Percentiles rank a stretch among this genome's conserved stretches.
Evolutionary conservation across 768 basidiomycete genomes (phyloP).

Genomic region (Leccinellum luteum): DNA sequence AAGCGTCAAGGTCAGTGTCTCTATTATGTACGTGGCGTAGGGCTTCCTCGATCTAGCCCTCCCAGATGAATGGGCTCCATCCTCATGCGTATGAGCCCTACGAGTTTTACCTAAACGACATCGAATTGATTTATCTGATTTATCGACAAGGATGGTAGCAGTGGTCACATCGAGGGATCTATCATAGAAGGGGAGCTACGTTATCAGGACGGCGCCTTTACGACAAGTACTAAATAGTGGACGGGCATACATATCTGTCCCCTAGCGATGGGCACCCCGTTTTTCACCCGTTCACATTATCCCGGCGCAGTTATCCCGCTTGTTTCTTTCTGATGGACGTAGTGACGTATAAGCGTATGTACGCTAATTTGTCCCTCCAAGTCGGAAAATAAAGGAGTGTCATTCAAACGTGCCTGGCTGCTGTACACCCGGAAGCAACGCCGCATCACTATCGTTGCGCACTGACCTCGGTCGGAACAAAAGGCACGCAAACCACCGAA

Average conservation of each 20-base stretch:
- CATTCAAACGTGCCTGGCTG: not conserved
- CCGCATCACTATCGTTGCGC: not conserved
- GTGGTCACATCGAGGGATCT: constrained; percentile 8
- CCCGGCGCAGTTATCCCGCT: not conserved
- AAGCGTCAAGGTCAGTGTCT: not conserved
- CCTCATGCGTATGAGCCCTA: not conserved
- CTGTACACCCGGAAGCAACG: not conserved
- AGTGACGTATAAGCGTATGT: not conserved
- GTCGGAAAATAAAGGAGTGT: not conserved
- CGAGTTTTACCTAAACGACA: not conserved
- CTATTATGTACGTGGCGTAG: not conserved
- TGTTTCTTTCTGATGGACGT: not conserved
- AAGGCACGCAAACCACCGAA: constrained; percentile 1
- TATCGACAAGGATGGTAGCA: constrained; percentile 8
- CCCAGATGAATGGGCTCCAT: not conserved
- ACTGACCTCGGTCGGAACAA: not conserved
- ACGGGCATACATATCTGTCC: not conserved
- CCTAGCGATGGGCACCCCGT: not conserved
- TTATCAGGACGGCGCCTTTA: not conserved
- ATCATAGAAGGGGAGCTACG: not conserved
- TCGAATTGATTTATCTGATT: not conserved
- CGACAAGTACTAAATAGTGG: not conserved
- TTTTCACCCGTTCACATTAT: not conserved
- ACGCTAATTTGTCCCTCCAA: not conserved
- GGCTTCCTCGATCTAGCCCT: not conserved